Base-by-base conservation (phyloP, 2,329 filamentous ascomycete genomes). In the Thielaviopsis ethacetica region DNA sequence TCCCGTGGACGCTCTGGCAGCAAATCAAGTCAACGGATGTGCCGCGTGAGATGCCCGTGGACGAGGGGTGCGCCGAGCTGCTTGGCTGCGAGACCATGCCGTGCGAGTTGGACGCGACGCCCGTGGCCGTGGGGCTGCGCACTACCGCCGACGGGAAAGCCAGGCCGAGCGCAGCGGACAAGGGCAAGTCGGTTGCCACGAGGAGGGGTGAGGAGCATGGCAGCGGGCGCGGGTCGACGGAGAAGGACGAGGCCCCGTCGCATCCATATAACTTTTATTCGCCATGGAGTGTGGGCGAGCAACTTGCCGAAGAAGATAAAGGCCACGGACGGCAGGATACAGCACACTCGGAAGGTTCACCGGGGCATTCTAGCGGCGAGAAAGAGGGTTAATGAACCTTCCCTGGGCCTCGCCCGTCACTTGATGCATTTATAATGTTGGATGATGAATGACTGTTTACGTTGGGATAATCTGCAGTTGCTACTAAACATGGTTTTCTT, bases 251-350 rank as follows among this genome's bases (percentile, higher is more conserved):
- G 3, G 24, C 6, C 10, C 49, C 58, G n/a, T 19, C 26, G n/a
- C 59, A 60, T 44, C 59, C 59, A 7, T 60, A 60, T 51, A 50
- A 60, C 26, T 60, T 60, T 57, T 60, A 57, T 34, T 60, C 59
- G 17, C 59, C 54, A 24, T 60, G 59, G 54, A 53, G n/a, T 19
- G 38, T 54, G 9, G 47, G 53, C 10, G 19, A n/a, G 1, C 15
- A 54, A 13, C 19, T 34, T 5, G 17, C 26, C 10, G 49, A 34
- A 24, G 27, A 53, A 44, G 38, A 41, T 47, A 3, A 26, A 2
- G 13, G 47, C 12, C 7, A 49, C n/a, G 15, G 17, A n/a, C 38
- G 38, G 13, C 38, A 7, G 38, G 15, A 44, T 15, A 44, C 17
- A 44, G 13, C 2, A 15, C 4, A 2, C 13, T 15, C 17, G 38